A percentile compares a stretch with the other conserved stretches of the same genome.
phyloP scores from a whole-genome alignment of 495 filamentous ascomycete genomes.

The Aspergillus indologenus region DNA sequence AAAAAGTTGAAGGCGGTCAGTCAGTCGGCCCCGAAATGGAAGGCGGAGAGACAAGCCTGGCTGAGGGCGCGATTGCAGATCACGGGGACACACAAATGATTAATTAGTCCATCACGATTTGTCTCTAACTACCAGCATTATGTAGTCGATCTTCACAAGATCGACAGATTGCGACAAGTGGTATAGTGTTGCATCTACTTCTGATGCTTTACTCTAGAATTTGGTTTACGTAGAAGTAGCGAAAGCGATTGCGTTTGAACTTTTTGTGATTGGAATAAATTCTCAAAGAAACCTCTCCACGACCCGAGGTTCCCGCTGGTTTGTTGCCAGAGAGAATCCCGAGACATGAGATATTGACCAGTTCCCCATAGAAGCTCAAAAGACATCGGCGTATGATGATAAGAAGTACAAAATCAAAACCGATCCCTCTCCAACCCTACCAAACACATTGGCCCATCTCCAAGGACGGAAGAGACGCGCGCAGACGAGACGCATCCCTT shows the following conservation, averaged over 20 bases:
- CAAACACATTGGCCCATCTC: slow-evolving; percentile 38
- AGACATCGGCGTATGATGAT: slow-evolving; percentile 22
- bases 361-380: slow-evolving; percentile 30
- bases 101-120: neutral
- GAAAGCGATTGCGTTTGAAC: slow-evolving; percentile 10
- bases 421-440: slow-evolving; percentile 31
- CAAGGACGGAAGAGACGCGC: slow-evolving; percentile 23
- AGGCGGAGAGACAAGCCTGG: slow-evolving; percentile 21
- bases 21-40: neutral
- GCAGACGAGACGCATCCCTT: slow-evolving; percentile 8
- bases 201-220: too few species aligned
- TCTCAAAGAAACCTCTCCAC: slow-evolving; percentile 42
- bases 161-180: too few species aligned
- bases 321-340: slow-evolving; percentile 19
- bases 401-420: slow-evolving; percentile 19
- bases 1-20: slow-evolving; percentile 23
- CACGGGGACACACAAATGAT: neutral
- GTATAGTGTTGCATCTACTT: too few species aligned
- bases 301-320: slow-evolving; percentile 22
- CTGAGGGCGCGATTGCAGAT: neutral
- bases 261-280: slow-evolving; percentile 38
- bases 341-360: slow-evolving; percentile 41
- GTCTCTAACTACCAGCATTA: too few species aligned
- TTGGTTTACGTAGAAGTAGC: too few species aligned
- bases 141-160: too few species aligned